Evolutionary conservation across 192 early-diverging fungal genomes (phyloP), one percentile per base, ranked within the genome.

Genomic region (Phycomyces blakesleeanus): DNA sequence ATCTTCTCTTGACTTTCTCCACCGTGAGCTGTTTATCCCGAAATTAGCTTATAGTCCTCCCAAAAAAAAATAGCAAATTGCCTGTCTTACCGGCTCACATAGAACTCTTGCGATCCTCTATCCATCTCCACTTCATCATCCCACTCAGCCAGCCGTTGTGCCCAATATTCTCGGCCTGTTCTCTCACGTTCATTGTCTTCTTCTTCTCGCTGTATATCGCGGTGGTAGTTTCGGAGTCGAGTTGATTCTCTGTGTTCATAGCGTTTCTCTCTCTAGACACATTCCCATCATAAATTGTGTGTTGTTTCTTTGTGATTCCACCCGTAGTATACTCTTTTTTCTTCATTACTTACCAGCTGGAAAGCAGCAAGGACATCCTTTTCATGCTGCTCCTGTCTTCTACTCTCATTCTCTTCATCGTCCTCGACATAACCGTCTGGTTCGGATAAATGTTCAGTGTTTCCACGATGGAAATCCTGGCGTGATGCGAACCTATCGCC

Each of bases 81-180:
- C 21, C 9, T 11, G 38, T 14, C 67, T 66, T 81, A 88, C 86
- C 91, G 72, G 68, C 93, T 90, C 49, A 84, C 68, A 66, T 90
- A 97, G 66, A 86, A 97, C 58, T 87, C 79, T 26, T 93, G 84
- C 15, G 80, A 72, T 0, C 81, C 82, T 34, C 67, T 68, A 34
- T 82, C 81, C 29, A 62, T 60, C 57, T 91, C 88, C 15, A 74
- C 61, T 58, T 93, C 89, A 69, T 93, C 93, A 67, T 93, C 83
- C 78, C 77, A 93, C 42, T 86, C 82, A 7, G 76, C 76, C 34
- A 89, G 72, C 22, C 76, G 68, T 27, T 66, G 57, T 15, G 72
- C 68, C 78, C 78, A 75, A n/a, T 67, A 41, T 56, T 81, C 83
- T 40, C 69, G 55, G 22, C 65, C 63, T 41, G 61, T 63, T 47